Evolutionary conservation across 2,329 filamentous ascomycete species (phyloP).

Genomic region (Salinomyces thailandicus): DNA sequence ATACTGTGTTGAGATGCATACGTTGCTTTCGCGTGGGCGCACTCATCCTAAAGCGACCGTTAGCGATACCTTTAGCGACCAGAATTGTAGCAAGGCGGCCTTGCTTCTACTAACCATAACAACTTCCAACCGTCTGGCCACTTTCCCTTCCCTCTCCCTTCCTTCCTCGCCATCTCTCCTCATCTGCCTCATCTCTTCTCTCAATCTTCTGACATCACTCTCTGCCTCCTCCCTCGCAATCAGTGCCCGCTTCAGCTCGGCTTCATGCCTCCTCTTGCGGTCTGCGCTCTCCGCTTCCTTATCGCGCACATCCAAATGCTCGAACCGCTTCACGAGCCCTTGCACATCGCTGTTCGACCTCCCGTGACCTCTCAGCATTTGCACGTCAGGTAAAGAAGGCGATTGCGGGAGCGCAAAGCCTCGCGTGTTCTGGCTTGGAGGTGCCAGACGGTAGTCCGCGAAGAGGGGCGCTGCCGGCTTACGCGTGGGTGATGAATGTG

Average conservation of each 20-base stretch:
- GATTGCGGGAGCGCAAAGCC: constrained; percentile 18
- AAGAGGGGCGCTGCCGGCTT: constrained; percentile 18
- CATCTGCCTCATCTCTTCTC: constrained; percentile 49
- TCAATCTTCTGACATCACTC: constrained; percentile 52
- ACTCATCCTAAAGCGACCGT: constrained; percentile 49
- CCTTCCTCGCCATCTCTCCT: constrained; percentile 54
- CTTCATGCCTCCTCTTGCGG: constrained; percentile 33
- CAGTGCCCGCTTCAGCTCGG: constrained; percentile 34
- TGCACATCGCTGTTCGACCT: constrained; percentile 51
- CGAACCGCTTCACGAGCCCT: constrained; percentile 58
- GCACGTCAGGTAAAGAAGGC: constrained; percentile 24
- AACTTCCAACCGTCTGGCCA: constrained; percentile 56
- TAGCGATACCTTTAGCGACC: not conserved
- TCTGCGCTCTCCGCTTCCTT: constrained; percentile 31
- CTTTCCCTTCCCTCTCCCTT: constrained; percentile 53
- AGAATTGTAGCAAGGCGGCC: no score
- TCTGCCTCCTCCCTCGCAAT: constrained; percentile 54
- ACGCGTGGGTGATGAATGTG: constrained; percentile 26
- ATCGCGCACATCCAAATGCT: constrained; percentile 50
- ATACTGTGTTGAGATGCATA: constrained; percentile 29
- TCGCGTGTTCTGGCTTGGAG: constrained; percentile 7
- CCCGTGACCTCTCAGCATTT: constrained; percentile 25
- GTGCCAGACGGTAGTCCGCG: constrained; percentile 19
- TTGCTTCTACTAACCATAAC: constrained; percentile 50
- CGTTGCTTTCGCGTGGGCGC: constrained; percentile 57